These are phyloP conservation scores for Globisporangium ultimum DNA, from an alignment of 352 stramenopile genomes.

Conservation along the genomic window DNA sequence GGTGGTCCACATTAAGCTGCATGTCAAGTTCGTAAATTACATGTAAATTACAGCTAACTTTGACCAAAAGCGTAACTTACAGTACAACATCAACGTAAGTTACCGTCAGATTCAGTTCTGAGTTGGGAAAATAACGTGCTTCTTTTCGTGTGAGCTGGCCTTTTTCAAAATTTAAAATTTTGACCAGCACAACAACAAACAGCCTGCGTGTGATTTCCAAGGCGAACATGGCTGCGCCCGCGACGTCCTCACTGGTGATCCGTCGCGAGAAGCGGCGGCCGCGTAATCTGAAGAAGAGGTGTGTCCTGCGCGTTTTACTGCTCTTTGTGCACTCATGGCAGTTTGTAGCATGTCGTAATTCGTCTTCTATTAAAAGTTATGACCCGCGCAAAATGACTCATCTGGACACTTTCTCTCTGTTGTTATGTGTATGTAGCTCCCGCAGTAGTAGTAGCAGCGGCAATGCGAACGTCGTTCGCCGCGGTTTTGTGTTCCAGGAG, in stretches of 20 bases:
- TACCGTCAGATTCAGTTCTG: too few relatives aligned
- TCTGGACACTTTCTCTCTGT: slow-evolving; percentile 8
- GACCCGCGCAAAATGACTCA: neutral
- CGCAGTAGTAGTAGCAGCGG: too few relatives aligned
- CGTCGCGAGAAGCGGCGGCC: slow-evolving; percentile 53
- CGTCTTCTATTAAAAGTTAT: neutral
- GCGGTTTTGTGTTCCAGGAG: slow-evolving; percentile 56
- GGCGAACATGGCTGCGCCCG: slow-evolving; percentile 5
- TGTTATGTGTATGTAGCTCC: neutral
- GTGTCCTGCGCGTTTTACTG: neutral
- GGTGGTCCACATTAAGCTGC: too few relatives aligned
- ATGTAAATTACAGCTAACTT: too few relatives aligned
- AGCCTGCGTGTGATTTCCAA: too few relatives aligned
- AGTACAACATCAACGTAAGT: too few relatives aligned
- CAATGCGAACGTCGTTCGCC: slow-evolving; percentile 19
- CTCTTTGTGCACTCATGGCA: neutral
- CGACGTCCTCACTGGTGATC: slow-evolving; percentile 44
- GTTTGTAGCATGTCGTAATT: neutral
- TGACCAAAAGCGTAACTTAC: too few relatives aligned
- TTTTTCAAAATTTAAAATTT: too few relatives aligned
- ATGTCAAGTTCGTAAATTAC: too few relatives aligned
- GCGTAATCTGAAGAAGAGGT: slow-evolving; percentile 38
- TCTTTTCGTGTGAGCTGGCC: too few relatives aligned
- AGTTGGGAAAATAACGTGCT: too few relatives aligned
- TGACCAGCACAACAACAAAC: too few relatives aligned